Evolutionary conservation across 2,329 filamentous ascomycete genomes (phyloP).

Genomic region (Arthroderma uncinatum): DNA sequence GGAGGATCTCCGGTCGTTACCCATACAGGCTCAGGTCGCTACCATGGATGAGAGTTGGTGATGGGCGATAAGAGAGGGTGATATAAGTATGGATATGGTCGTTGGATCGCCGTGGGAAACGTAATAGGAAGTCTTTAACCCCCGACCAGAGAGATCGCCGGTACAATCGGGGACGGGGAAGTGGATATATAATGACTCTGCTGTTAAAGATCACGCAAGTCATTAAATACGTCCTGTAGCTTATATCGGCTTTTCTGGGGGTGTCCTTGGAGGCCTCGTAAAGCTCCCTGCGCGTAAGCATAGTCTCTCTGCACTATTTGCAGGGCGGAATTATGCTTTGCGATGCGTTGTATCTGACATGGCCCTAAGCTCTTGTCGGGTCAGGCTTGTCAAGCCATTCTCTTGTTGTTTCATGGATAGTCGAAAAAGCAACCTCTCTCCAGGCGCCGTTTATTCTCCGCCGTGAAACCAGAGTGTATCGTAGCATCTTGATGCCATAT

Average conservation of each 20-base stretch:
- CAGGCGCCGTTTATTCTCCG: slow-evolving; percentile 4
- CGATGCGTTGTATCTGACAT: neutral
- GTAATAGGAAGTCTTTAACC: neutral
- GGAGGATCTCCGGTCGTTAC: no score
- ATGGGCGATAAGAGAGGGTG: no score
- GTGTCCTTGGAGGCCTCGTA: neutral
- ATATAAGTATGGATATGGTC: neutral
- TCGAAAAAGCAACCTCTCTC: neutral
- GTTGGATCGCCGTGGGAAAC: neutral
- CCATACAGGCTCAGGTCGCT: no score
- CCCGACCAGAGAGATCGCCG: neutral
- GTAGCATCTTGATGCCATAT: no score
- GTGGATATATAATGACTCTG: slow-evolving; percentile 2
- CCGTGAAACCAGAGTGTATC: neutral
- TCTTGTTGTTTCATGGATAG: neutral
- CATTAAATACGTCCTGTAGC: neutral
- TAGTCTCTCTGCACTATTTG: neutral
- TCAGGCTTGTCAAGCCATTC: neutral
- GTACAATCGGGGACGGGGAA: neutral
- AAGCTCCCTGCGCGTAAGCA: neutral
- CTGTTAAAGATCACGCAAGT: slow-evolving; percentile 1
- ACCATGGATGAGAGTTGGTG: no score
- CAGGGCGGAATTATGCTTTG: slow-evolving; percentile 5
- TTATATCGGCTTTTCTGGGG: neutral
- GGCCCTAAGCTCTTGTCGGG: neutral